Evolutionary conservation across 2,329 filamentous ascomycete genomes (phyloP).

Genomic region (Alternaria sp.): DNA sequence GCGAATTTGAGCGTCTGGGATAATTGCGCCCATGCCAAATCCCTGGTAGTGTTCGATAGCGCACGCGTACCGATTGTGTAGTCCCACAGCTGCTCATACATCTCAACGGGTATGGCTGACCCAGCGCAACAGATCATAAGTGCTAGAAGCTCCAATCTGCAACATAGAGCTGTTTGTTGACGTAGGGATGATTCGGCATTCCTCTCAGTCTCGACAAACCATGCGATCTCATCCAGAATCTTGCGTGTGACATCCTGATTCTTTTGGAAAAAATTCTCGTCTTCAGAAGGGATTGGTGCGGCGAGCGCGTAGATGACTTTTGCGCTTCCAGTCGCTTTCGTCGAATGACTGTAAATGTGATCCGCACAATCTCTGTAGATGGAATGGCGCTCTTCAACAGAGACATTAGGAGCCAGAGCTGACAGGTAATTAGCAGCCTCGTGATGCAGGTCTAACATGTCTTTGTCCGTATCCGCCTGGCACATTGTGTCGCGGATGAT

Average conservation of each 20-base stretch:
- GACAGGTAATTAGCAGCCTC: conserved; percentile 69
- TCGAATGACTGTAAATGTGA: conserved; percentile 69
- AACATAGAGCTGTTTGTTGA: conserved; percentile 35
- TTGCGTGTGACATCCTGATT: conserved; percentile 34
- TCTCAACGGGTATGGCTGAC: conserved; percentile 65
- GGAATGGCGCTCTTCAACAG: conserved; percentile 63
- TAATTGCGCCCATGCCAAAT: conserved; percentile 67
- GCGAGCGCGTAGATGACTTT: conserved; percentile 59
- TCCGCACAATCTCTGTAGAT: conserved; percentile 72
- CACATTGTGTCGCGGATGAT: conserved; percentile 75
- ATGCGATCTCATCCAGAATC: conserved; percentile 50
- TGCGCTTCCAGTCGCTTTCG: conserved; percentile 74
- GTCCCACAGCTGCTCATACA: conserved; percentile 73
- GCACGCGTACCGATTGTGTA: conserved; percentile 71
- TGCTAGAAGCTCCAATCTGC: conserved; percentile 61
- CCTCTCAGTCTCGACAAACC: conserved; percentile 38
- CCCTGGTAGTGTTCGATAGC: conserved; percentile 66
- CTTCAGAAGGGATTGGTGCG: conserved; percentile 10
- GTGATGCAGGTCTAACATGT: conserved; percentile 67
- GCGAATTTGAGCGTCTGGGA: conserved; percentile 26
- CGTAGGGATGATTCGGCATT: conserved; percentile 10
- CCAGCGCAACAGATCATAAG: conserved; percentile 68
- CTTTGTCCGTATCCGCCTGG: conserved; percentile 60
- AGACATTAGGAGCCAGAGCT: conserved; percentile 64
- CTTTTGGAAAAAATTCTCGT: conserved; percentile 33